Base-by-base conservation (phyloP, 83 land plant genomes). In the Diphasiastrum complanatum region DNA sequence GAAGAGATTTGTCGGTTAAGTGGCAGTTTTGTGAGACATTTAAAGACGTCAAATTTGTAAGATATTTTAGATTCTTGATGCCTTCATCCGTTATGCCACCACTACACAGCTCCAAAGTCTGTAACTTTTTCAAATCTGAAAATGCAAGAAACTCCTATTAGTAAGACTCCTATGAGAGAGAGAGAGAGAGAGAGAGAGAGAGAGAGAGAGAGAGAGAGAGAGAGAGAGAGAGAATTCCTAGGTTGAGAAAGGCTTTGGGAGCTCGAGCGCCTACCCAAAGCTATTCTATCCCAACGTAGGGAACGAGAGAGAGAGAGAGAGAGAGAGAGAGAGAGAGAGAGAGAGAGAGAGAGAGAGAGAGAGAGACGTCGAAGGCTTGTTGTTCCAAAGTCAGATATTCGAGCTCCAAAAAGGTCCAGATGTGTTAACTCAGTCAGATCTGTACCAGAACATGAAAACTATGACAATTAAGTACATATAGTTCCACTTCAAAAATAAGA, bases 341-440 rank as follows among this genome's bases (percentile, higher is more conserved):
- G 30, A 19, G 2, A 63, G 38, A 12, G 2, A 8, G 18, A 16
- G 22, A 27, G 57, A 11, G 4, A n/a, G 6, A 58, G 35, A 58
- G 5, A 10, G 16, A 11, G 52, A 65, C 99, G 56, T 71, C 69
- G 65, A 56, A 95, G 70, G 37, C 63, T 74, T 34, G 63, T 62
- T 62, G 91, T 86, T 53, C 99, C 99, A 54, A 63, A 68, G 56
- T 95, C 97, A 33, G 99, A 81, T 52, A 95, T 86, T 16, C 90
- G 95, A 51, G 97, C 99, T 35, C 97, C 96, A 76, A 95, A 95
- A 55, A 95, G 93, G 76, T 95, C 99, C 74, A 95, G 63, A 76
- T 87, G 89, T 47, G 80, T 89, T 58, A 95, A 74, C 29, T 77
- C 77, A 55, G 91, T 89, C 52, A 93, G 73, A 72, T 81, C 99